Evolutionary conservation across 2,329 filamentous ascomycete species (phyloP), one percentile per base, ranked within the genome.

Genomic region (Fonsecaea monophora): DNA sequence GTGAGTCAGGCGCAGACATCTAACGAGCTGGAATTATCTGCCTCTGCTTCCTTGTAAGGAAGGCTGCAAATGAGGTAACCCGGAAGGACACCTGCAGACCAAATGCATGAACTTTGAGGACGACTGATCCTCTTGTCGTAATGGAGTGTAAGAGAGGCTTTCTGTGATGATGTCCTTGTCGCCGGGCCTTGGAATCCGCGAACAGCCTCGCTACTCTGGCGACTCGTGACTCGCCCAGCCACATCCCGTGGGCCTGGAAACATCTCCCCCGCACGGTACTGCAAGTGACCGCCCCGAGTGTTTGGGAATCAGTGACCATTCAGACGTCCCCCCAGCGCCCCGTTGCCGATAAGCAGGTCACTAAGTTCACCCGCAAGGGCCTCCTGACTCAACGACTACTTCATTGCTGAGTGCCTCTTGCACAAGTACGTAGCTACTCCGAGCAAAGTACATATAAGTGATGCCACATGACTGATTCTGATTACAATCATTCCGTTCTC

Each of bases 351-450:
- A 50, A 50, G 45, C 45, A 50, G 45, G 45, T 30, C 45, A 50
- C 45, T 50, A 30, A 50, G 21, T 25, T 50, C 45, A 13, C 45
- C 45, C 30, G 18, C 21, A 34, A 61, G 35, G 48, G 12, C 59
- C 48, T 61, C 59, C 59, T 61, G 59, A 61, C 59, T 61, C 59
- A 61, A 61, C 37, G 12, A 40, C 58, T 60, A 45, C 30, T 60
- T 30, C 48, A 30, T 54, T 32, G 48, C 42, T 25, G 42, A 50
- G 45, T 21, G 42, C 42, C 42, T 34, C 30, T 45, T 21, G 55
- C 15, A 21, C 40, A 34, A 32, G 57, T 30, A 35, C 42, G 18
- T 48, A 21, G 42, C 45, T 50, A 18, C 45, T 13, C 45, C 25
- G 9, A 50, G 8, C 45, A 25, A 18, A 30, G 45, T 50, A 50